phyloP scores from a whole-genome alignment of 306 rosid genomes.

The Lithocarpus polystachyus region DNA sequence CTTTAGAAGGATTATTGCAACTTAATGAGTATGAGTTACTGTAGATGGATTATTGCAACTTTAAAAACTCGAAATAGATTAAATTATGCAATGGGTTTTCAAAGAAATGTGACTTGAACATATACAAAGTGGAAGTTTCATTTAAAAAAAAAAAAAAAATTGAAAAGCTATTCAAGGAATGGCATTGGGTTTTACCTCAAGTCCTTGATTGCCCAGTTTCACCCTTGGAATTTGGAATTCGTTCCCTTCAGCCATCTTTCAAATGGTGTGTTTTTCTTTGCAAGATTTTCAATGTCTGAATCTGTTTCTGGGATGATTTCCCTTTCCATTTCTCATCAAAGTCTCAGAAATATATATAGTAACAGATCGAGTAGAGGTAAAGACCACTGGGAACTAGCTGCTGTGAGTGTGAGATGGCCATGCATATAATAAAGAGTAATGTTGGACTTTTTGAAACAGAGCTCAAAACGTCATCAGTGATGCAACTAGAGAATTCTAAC shows the following conservation, averaged over 20 bases:
- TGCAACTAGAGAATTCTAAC: too few relatives aligned
- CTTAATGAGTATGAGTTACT: too few relatives aligned
- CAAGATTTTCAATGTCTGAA: not conserved
- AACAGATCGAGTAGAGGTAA: too few relatives aligned
- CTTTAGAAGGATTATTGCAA: too few relatives aligned
- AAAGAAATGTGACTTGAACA: not conserved
- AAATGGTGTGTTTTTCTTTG: not conserved
- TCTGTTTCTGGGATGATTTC: not conserved
- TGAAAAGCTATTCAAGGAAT: not conserved
- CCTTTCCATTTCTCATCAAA: not conserved
- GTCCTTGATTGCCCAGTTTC: constrained; percentile 26
- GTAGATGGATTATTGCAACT: too few relatives aligned
- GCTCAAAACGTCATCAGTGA: too few relatives aligned
- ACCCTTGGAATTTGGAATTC: constrained; percentile 14
- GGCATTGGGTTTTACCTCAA: constrained; percentile 9
- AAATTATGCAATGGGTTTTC: not conserved
- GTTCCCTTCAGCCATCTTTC: constrained; percentile 6
- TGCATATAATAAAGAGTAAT: too few relatives aligned
- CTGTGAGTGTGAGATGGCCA: too few relatives aligned
- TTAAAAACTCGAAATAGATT: too few relatives aligned
- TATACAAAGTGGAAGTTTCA: not conserved
- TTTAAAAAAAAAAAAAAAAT: too few relatives aligned
- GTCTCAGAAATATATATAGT: not conserved
- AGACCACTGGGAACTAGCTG: too few relatives aligned
- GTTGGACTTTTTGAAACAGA: too few relatives aligned